Percentiles rank a stretch among this genome's conserved stretches.
Evolutionary conservation across 352 stramenopile genomes (phyloP).

Genomic region (Pythium rishiriense): DNA sequence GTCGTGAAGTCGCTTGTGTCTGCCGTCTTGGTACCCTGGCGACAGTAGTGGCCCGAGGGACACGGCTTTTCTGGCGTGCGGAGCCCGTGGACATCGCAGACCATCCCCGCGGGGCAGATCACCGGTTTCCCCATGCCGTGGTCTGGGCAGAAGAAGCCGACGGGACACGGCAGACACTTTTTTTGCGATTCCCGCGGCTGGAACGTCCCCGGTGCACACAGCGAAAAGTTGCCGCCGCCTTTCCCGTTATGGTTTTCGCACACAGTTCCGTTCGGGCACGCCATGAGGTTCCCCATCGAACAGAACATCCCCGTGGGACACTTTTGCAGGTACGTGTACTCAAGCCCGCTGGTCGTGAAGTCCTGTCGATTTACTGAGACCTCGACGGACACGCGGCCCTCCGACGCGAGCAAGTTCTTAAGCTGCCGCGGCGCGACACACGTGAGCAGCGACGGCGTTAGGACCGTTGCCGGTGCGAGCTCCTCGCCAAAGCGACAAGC

Average conservation of each 20-base stretch:
- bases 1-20: slow-evolving; percentile 62
- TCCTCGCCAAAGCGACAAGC: slow-evolving; percentile 86
- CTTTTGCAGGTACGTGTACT: slow-evolving; percentile 73
- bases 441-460: slow-evolving; percentile 70
- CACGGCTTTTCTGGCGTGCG: slow-evolving; percentile 78
- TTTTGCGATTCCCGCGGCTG: slow-evolving; percentile 84
- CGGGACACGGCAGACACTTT: slow-evolving; percentile 89
- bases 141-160: slow-evolving; percentile 95
- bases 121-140: slow-evolving; percentile 88
- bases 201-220: slow-evolving; percentile 93
- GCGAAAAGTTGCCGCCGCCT: slow-evolving; percentile 88
- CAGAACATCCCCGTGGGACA: slow-evolving; percentile 70
- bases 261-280: slow-evolving; percentile 90
- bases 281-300: slow-evolving; percentile 45
- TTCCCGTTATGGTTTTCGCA: slow-evolving; percentile 33
- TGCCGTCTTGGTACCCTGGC: slow-evolving; percentile 90
- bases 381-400: slow-evolving; percentile 67
- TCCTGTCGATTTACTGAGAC: slow-evolving; percentile 88
- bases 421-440: slow-evolving; percentile 83
- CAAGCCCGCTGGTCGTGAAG: slow-evolving; percentile 66
- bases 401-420: slow-evolving; percentile 38
- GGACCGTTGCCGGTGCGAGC: slow-evolving; percentile 67
- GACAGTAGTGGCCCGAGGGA: slow-evolving; percentile 93
- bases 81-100: slow-evolving; percentile 92
- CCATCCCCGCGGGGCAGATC: slow-evolving; percentile 89